A percentile compares a stretch with the other conserved stretches of the same genome.
phyloP scores from a whole-genome alignment of 2,329 filamentous ascomycete genomes.

The Aspergillus vadensis region DNA sequence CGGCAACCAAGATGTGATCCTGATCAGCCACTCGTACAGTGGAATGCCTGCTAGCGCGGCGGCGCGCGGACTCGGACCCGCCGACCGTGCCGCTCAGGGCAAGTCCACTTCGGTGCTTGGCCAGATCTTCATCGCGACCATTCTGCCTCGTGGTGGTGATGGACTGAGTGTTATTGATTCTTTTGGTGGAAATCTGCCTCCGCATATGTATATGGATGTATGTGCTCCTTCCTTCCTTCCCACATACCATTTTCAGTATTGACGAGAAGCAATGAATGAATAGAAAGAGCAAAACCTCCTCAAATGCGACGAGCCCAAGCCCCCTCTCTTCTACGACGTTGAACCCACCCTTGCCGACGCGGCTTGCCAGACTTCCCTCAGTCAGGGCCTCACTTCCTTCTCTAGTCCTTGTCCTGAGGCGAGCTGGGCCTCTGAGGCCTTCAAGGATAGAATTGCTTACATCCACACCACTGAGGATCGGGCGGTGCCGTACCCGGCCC shows the following conservation, averaged over 20 bases:
- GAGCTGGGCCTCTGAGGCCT: not conserved
- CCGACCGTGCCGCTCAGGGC: not conserved
- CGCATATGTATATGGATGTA: constrained; percentile 3
- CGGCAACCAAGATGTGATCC: constrained; percentile 4
- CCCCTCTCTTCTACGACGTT: not conserved
- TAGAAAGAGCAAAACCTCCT: not conserved
- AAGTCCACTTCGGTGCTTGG: not conserved
- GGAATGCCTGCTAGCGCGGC: constrained; percentile 8
- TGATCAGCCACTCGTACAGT: constrained; percentile 9
- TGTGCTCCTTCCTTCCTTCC: not conserved
- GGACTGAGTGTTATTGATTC: constrained; percentile 1
- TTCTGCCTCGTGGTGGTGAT: not conserved
- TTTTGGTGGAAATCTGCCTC: constrained; percentile 1
- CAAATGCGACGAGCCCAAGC: not conserved
- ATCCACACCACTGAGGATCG: not conserved
- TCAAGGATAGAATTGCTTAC: not conserved
- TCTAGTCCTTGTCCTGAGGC: not conserved
- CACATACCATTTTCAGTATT: too few species aligned
- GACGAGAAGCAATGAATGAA: too few species aligned
- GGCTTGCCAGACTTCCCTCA: not conserved
- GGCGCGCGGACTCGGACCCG: not conserved
- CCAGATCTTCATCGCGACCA: constrained; percentile 4
- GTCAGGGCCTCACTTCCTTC: not conserved
- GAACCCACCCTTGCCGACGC: not conserved
- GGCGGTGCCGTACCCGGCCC: constrained; percentile 6